Conservation (phyloP, 192 early-diverging fungal species). For the Mortierella claussenii region DNA sequence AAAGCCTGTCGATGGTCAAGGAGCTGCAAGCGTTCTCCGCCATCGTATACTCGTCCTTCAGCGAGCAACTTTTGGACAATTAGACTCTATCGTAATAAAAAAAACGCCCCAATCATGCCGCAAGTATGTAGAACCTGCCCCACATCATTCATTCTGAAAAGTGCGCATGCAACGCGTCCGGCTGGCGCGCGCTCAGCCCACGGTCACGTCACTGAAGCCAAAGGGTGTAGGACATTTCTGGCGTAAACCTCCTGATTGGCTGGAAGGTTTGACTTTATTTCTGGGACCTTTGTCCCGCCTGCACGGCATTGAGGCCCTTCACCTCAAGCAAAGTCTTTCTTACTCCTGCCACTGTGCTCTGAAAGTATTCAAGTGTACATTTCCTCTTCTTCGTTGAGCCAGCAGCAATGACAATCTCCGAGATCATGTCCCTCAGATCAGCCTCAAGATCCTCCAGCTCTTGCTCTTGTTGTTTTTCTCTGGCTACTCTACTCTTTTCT, state of each 20-base stretch:
- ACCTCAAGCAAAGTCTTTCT: constrained; percentile 5
- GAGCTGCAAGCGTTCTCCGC: constrained; percentile 83
- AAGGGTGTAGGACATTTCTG: no score
- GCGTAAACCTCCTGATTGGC: no score
- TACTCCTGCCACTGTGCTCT: background rate
- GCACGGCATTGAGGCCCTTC: background rate
- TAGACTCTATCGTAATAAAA: constrained; percentile 4
- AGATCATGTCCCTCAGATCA: background rate
- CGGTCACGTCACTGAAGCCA: no score
- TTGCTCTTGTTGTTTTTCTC: constrained; percentile 3
- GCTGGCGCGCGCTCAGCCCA: no score
- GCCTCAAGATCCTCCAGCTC: background rate
- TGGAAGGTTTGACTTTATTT: no score
- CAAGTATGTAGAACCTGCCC: no score
- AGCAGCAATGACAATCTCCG: background rate
- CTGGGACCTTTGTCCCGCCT: constrained; percentile 1
- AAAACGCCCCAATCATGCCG: no score
- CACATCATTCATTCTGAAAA: no score
- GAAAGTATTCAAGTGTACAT: constrained; percentile 5
- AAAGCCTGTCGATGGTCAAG: constrained; percentile 73
- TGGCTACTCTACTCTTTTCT: background rate
- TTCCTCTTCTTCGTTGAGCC: constrained; percentile 8
- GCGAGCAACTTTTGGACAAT: constrained; percentile 23
- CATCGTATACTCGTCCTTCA: constrained; percentile 78
- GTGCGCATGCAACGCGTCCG: no score